A percentile compares a stretch with the other conserved stretches of the same genome.
Evolutionary conservation across 805 yeast genomes (phyloP).

Genomic region (Komagataella pseudopastoris): DNA sequence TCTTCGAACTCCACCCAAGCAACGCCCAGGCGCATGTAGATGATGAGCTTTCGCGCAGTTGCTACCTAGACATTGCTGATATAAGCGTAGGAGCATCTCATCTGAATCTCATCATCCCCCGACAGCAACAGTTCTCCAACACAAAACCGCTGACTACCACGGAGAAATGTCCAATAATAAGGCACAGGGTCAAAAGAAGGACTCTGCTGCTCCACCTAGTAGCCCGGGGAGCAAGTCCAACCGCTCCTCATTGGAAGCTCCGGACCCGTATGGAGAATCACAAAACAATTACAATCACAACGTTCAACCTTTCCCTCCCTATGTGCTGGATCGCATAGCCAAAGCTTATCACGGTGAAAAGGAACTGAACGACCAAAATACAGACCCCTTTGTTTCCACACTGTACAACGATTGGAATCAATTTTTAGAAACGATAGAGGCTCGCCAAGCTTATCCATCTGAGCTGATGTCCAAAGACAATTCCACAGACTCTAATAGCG

Average conservation of each 20-base stretch:
- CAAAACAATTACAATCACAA: slow-evolving; percentile 9
- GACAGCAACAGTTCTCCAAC: neutral
- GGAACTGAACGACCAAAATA: slow-evolving; percentile 3
- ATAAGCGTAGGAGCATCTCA: neutral
- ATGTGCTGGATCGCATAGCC: slow-evolving; percentile 43
- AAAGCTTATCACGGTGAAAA: slow-evolving; percentile 22
- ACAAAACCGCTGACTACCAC: neutral
- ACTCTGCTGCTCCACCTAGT: neutral
- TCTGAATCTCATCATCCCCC: neutral
- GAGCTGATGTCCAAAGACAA: slow-evolving; percentile 16
- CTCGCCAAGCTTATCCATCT: slow-evolving; percentile 12
- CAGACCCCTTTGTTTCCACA: slow-evolving; percentile 11
- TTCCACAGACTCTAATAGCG: slow-evolving; percentile 14
- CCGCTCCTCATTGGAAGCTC: neutral
- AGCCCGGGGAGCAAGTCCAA: neutral
- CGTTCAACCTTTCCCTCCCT: slow-evolving; percentile 40
- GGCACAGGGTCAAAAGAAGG: neutral
- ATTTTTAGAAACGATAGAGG: slow-evolving; percentile 10
- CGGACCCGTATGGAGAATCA: slow-evolving; percentile 4
- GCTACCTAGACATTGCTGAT: neutral
- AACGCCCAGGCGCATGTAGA: neutral
- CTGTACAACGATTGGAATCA: slow-evolving; percentile 10
- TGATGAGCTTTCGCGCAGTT: neutral
- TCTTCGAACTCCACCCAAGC: neutral
- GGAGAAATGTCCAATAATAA: neutral